phyloP scores from a whole-genome alignment of 257 asterid genomes.

The Marsdenia floribunda region DNA sequence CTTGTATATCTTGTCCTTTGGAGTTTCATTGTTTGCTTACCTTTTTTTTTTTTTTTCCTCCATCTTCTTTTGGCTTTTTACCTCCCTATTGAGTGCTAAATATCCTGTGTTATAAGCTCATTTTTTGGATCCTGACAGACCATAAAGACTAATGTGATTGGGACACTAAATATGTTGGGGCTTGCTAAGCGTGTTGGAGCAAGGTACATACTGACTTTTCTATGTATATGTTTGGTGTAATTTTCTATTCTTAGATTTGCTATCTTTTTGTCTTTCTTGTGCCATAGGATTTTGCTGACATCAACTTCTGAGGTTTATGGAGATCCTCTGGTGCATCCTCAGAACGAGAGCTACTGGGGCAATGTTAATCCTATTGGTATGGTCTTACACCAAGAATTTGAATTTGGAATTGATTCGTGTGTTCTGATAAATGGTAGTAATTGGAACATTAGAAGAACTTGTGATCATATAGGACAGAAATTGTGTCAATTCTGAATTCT shows the following conservation, averaged over 20 bases:
- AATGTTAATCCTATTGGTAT: conserved; percentile 95
- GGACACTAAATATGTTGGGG: conserved; percentile 95
- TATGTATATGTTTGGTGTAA: not conserved
- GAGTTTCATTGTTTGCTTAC: not conserved
- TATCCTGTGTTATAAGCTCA: conserved; percentile 1
- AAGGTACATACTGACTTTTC: conserved; percentile 39
- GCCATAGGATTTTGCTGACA: conserved; percentile 74
- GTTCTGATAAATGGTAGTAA: not conserved
- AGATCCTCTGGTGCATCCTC: conserved; percentile 95
- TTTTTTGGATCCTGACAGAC: conserved; percentile 41
- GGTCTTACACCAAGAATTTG: not conserved
- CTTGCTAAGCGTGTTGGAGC: conserved; percentile 99
- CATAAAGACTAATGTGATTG: conserved; percentile 91
- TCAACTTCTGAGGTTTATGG: conserved; percentile 98
- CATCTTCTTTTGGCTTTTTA: not conserved
- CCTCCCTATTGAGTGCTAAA: not conserved
- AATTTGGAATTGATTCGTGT: not conserved
- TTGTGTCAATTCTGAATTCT: not conserved
- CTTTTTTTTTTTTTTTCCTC: not conserved
- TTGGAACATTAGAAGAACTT: not conserved
- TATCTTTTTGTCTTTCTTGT: conserved; percentile 2
- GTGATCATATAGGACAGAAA: not conserved
- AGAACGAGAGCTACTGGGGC: conserved; percentile 96
- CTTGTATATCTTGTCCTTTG: not conserved
- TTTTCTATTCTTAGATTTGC: not conserved